phyloP scores from a whole-genome alignment of 345 rosid species.

The Populus nigra region DNA sequence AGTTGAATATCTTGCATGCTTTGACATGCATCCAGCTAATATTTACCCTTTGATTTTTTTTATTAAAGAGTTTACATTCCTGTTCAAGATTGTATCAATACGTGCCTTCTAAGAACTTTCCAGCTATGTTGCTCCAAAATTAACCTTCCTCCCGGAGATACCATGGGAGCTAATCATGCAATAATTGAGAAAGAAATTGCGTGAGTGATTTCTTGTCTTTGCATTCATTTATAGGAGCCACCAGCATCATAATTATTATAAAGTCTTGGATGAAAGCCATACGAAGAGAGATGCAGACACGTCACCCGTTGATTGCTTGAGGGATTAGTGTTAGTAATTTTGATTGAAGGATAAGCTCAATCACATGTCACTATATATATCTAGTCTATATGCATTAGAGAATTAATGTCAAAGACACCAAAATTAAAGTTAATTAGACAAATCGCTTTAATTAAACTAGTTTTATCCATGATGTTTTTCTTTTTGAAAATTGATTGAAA shows the following conservation, averaged over 20 bases:
- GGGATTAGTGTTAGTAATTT: not conserved
- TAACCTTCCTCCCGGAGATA: no score
- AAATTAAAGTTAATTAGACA: no score
- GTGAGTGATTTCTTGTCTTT: not conserved
- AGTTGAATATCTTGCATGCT: not conserved
- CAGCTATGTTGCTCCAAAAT: not conserved
- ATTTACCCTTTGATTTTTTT: no score
- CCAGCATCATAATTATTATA: not conserved
- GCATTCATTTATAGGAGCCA: not conserved
- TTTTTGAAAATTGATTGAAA: no score
- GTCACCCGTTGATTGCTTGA: not conserved
- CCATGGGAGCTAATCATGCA: not conserved
- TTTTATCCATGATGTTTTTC: no score
- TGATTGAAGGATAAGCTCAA: not conserved
- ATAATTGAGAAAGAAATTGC: not conserved
- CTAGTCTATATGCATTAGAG: no score
- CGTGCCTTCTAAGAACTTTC: slow-evolving; percentile 17
- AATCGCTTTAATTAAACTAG: no score
- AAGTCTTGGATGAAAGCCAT: not conserved
- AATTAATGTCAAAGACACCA: no score
- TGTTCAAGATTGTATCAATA: not conserved
- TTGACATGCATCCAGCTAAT: slow-evolving; percentile 2
- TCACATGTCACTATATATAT: no score
- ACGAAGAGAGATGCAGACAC: not conserved
- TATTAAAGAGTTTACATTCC: not conserved